These are phyloP conservation scores for Fusarium sp. DNA, from an alignment of 2,329 filamentous ascomycete genomes.

Conservation along the genomic window DNA sequence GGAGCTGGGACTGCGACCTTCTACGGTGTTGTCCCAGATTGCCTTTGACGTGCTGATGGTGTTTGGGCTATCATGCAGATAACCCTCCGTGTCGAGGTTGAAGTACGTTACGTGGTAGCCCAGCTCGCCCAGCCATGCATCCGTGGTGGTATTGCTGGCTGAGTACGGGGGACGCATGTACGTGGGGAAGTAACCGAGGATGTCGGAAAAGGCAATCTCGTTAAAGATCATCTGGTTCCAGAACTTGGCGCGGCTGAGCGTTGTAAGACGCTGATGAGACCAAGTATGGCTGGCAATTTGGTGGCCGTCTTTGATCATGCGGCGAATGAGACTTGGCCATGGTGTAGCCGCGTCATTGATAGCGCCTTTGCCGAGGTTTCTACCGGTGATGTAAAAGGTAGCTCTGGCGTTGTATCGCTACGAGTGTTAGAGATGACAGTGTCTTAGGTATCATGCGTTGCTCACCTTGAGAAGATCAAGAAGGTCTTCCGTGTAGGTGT, in stretches of 20 bases:
- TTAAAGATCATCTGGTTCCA: slow-evolving; percentile 59
- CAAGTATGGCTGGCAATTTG: slow-evolving; percentile 70
- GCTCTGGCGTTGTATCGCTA: slow-evolving; percentile 55
- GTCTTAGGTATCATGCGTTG: fast-evolving
- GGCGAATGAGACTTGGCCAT: slow-evolving; percentile 55
- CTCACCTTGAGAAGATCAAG: slow-evolving; percentile 55
- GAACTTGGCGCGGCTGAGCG: slow-evolving; percentile 52
- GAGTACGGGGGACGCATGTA: slow-evolving; percentile 63
- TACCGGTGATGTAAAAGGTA: slow-evolving; percentile 56
- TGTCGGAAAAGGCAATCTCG: slow-evolving; percentile 59
- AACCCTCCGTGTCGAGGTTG: slow-evolving; percentile 72
- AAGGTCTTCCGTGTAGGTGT: slow-evolving; percentile 57
- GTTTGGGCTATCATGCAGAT: slow-evolving; percentile 64
- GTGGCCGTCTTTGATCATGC: slow-evolving; percentile 68
- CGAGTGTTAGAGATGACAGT: background rate
- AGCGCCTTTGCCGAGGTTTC: slow-evolving; percentile 57
- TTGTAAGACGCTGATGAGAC: slow-evolving; percentile 60
- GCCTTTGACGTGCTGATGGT: slow-evolving; percentile 62
- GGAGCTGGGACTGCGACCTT: slow-evolving; percentile 44
- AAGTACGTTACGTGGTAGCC: slow-evolving; percentile 73
- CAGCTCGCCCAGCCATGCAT: slow-evolving; percentile 57
- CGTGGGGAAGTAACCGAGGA: slow-evolving; percentile 58
- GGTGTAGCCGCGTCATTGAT: slow-evolving; percentile 57
- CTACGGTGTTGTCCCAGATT: slow-evolving; percentile 56
- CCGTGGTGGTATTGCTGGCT: slow-evolving; percentile 58